Evolutionary conservation across 345 rosid genomes (phyloP).

Genomic region (Gossypium ekmanianum): DNA sequence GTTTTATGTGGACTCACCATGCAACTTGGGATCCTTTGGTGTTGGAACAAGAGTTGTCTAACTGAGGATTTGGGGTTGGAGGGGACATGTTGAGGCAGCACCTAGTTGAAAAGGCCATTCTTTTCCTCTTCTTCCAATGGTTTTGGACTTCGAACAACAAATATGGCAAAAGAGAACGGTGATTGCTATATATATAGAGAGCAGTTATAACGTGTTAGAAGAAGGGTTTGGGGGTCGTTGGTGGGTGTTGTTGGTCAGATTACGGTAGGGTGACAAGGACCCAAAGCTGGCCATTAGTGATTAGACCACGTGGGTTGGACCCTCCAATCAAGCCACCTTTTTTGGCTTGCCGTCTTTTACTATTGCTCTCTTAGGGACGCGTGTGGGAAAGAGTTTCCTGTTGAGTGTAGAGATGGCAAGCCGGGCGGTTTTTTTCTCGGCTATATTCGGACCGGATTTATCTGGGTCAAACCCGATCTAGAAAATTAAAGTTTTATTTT

Average conservation of each 20-base stretch:
- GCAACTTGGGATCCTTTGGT: constrained; percentile 6
- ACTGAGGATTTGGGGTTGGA: constrained; percentile 14
- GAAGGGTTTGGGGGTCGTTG: background rate
- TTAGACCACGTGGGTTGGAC: constrained; percentile 9
- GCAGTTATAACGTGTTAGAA: background rate
- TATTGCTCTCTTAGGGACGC: background rate
- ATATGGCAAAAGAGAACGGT: background rate
- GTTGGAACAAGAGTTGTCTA: constrained; percentile 5
- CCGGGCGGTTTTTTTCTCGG: too few species aligned
- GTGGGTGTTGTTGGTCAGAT: constrained; percentile 6
- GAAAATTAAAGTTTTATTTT: too few species aligned
- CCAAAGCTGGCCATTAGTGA: background rate
- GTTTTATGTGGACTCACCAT: constrained; percentile 11
- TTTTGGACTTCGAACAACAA: background rate
- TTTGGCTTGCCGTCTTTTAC: background rate
- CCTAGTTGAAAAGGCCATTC: constrained; percentile 6
- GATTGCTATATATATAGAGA: background rate
- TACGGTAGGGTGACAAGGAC: background rate
- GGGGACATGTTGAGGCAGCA: constrained; percentile 45
- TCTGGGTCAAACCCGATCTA: too few species aligned
- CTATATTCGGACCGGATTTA: too few species aligned
- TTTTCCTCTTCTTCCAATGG: background rate
- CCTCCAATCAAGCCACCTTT: background rate
- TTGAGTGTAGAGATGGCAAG: background rate
- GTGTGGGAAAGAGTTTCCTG: background rate